Percentiles rank a stretch among this genome's conserved stretches.
Conservation (phyloP, 768 basidiomycete species). For the Mycena galericulata region DNA sequence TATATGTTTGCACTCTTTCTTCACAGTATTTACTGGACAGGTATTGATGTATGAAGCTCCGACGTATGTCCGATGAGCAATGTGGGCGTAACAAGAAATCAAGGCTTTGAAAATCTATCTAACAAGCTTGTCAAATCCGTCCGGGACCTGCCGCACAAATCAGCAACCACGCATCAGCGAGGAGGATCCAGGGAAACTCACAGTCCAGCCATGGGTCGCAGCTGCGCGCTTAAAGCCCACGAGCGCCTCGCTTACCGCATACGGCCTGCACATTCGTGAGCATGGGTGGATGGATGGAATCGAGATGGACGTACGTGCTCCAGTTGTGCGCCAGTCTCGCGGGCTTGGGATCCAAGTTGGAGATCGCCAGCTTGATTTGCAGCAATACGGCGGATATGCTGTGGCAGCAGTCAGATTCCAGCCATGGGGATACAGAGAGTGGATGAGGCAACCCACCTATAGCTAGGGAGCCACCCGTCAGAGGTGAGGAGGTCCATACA, state of each 20-base stretch:
- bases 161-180: neutral
- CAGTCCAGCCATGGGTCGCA: constrained; percentile 70
- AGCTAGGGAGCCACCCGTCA: constrained; percentile 78
- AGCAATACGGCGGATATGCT: constrained; percentile 58
- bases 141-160: constrained; percentile 43
- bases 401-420: neutral
- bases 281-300: neutral
- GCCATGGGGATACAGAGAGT: neutral
- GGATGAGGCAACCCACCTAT: constrained; percentile 65
- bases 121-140: constrained; percentile 51
- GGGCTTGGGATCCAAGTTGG: constrained; percentile 72
- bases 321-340: constrained; percentile 68
- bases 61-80: too few relatives aligned
- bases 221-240: constrained; percentile 77
- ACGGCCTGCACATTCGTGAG: constrained; percentile 46
- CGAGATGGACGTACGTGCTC: constrained; percentile 51
- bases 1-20: too few relatives aligned
- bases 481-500: constrained; percentile 81
- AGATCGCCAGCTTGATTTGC: constrained; percentile 76
- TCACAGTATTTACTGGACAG: too few relatives aligned
- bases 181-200: neutral
- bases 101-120: too few relatives aligned
- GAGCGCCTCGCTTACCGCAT: constrained; percentile 68
- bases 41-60: too few relatives aligned
- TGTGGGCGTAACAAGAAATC: too few relatives aligned